Percentiles rank a stretch among this genome's conserved stretches.
phyloP scores from a whole-genome alignment of 345 rosid genomes.

The Ricinus communis region DNA sequence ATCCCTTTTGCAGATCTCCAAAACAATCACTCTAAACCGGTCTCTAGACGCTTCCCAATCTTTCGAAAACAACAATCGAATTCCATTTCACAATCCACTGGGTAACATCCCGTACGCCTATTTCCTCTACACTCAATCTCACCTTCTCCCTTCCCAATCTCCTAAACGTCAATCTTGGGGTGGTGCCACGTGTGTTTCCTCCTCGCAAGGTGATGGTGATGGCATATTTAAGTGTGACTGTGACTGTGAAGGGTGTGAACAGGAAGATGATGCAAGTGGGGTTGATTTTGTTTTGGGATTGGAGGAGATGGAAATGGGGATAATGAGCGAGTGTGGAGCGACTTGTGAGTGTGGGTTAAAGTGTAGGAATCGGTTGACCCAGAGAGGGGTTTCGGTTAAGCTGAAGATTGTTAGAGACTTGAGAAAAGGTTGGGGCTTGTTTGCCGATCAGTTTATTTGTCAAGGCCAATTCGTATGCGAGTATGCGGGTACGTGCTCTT shows the following conservation, averaged over 20 bases:
- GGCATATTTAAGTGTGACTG: slow-evolving; percentile 31
- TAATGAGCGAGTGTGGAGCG: slow-evolving; percentile 61
- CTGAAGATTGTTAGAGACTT: slow-evolving; percentile 60
- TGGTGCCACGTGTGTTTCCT: slow-evolving; percentile 7
- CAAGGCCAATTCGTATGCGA: slow-evolving; percentile 77
- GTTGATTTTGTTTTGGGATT: slow-evolving; percentile 30
- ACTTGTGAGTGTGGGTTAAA: slow-evolving; percentile 59
- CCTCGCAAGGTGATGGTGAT: slow-evolving; percentile 13
- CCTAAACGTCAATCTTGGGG: slow-evolving; percentile 65
- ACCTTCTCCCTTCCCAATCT: slow-evolving; percentile 37
- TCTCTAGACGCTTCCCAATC: slow-evolving; percentile 67
- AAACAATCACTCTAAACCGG: slow-evolving; percentile 45
- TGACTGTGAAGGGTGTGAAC: slow-evolving; percentile 50
- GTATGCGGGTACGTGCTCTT: slow-evolving; percentile 58
- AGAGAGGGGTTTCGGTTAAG: slow-evolving; percentile 54
- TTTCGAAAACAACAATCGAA: slow-evolving; percentile 44
- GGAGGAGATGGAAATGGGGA: slow-evolving; percentile 36
- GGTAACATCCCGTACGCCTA: slow-evolving; percentile 42
- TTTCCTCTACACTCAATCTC: slow-evolving; percentile 69
- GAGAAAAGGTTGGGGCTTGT: slow-evolving; percentile 83
- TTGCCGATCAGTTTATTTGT: slow-evolving; percentile 59
- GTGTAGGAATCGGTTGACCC: slow-evolving; percentile 62
- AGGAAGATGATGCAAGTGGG: slow-evolving; percentile 30
- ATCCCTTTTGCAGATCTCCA: slow-evolving; percentile 39
- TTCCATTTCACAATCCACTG: slow-evolving; percentile 52